phyloP scores from a whole-genome alignment of 2,329 filamentous ascomycete genomes.

The Verticillium albo-atrum region DNA sequence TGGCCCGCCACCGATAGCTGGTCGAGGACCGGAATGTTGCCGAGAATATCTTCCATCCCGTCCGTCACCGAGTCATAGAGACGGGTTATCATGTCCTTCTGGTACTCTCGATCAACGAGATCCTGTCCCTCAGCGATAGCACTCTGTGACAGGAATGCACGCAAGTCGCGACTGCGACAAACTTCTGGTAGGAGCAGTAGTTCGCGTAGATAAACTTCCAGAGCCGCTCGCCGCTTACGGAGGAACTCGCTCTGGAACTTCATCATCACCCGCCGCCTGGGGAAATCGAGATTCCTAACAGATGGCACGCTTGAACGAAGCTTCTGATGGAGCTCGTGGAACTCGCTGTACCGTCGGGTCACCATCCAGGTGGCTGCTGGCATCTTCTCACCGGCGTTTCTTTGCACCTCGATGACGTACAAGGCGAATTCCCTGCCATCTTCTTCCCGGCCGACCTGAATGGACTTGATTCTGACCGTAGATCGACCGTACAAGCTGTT shows the following conservation, averaged over 20 bases:
- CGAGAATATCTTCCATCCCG: constrained; percentile 96
- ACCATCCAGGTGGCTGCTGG: constrained; percentile 93
- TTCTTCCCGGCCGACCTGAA: constrained; percentile 86
- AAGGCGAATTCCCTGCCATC: constrained; percentile 91
- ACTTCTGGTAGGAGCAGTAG: constrained; percentile 86
- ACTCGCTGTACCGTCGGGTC: constrained; percentile 92
- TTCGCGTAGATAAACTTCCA: constrained; percentile 81
- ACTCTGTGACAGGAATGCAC: constrained; percentile 87
- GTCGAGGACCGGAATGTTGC: constrained; percentile 92
- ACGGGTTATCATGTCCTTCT: constrained; percentile 85
- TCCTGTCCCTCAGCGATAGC: constrained; percentile 64
- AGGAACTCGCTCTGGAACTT: constrained; percentile 96
- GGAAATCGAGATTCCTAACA: constrained; percentile 87
- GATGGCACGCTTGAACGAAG: constrained; percentile 81
- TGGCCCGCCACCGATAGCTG: constrained; percentile 91
- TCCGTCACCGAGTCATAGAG: constrained; percentile 97
- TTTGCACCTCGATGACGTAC: constrained; percentile 87
- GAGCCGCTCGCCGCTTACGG: constrained; percentile 75
- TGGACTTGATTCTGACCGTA: constrained; percentile 82
- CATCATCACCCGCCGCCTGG: constrained; percentile 86
- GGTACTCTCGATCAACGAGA: constrained; percentile 55
- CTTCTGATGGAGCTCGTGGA: constrained; percentile 90
- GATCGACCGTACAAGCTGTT: constrained; percentile 94
- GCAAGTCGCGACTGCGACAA: constrained; percentile 86
- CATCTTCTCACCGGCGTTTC: constrained; percentile 92